Conservation (phyloP, 176 grass and related monocot species). For the Thalia dealbata region DNA sequence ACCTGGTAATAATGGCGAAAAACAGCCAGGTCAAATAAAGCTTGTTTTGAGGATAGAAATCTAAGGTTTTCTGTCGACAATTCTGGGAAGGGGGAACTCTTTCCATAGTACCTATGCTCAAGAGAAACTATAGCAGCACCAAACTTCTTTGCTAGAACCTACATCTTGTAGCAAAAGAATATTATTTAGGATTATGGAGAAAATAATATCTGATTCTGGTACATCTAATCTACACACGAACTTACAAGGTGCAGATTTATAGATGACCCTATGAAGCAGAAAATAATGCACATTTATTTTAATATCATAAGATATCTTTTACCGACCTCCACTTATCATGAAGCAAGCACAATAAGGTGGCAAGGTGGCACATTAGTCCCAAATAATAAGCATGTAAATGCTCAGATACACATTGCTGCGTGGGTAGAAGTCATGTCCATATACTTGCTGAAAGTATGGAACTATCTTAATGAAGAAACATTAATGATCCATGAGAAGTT, state of each 20-base stretch:
- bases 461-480: background rate
- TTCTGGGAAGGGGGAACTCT: constrained; percentile 73
- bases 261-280: background rate
- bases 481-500: background rate
- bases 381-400: background rate
- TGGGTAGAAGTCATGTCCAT: background rate
- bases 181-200: background rate
- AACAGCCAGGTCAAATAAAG: constrained; percentile 84
- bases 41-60: constrained; percentile 96
- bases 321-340: background rate
- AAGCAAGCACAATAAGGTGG: background rate
- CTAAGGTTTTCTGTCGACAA: constrained; percentile 60
- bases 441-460: background rate
- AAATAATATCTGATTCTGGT: background rate
- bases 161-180: background rate
- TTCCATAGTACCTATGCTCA: constrained; percentile 95
- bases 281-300: background rate
- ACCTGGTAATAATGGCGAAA: constrained; percentile 90
- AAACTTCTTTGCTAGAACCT: constrained; percentile 95
- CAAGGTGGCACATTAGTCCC: background rate
- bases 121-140: constrained; percentile 72
- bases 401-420: background rate
- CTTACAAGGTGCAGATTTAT: background rate
- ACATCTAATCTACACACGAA: background rate
- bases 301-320: background rate